A percentile compares a stretch with the other conserved stretches of the same genome.
phyloP scores from a whole-genome alignment of 2,329 filamentous ascomycete genomes.

The Fusarium siculi region DNA sequence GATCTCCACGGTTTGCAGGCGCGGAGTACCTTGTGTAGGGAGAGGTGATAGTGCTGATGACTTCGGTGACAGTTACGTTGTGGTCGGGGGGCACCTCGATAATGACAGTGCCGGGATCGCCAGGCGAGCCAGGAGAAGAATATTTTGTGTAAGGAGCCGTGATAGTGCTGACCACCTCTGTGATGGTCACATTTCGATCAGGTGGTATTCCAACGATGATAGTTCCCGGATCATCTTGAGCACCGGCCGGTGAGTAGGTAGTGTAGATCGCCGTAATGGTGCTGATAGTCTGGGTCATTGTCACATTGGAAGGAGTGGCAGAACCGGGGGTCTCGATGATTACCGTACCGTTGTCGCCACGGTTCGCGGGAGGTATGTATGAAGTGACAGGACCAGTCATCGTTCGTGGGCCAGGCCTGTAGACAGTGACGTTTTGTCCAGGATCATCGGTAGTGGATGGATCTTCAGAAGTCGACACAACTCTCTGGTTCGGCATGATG shows the following conservation, averaged over 20 bases:
- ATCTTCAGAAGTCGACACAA: not conserved
- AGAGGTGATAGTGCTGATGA: slow-evolving; percentile 9
- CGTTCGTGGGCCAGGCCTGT: slow-evolving; percentile 13
- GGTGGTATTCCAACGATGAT: slow-evolving; percentile 16
- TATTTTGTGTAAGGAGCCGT: slow-evolving; percentile 18
- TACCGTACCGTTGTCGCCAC: slow-evolving; percentile 21
- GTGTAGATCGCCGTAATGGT: slow-evolving; percentile 28
- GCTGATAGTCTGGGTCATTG: slow-evolving; percentile 19
- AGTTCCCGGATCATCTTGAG: slow-evolving; percentile 23
- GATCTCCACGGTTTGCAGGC: slow-evolving; percentile 6
- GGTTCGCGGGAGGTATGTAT: slow-evolving; percentile 10
- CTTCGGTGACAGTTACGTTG: slow-evolving; percentile 23
- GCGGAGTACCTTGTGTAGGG: slow-evolving; percentile 16
- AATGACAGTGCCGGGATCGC: slow-evolving; percentile 22
- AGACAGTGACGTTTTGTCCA: slow-evolving; percentile 22
- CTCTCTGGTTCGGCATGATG: slow-evolving; percentile 13
- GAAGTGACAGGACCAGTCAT: slow-evolving; percentile 28
- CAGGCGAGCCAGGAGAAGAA: slow-evolving; percentile 5
- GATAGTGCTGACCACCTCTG: slow-evolving; percentile 2
- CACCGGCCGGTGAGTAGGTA: slow-evolving; percentile 16
- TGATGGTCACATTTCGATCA: slow-evolving; percentile 29
- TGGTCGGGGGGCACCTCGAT: slow-evolving; percentile 14
- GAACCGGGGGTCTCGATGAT: slow-evolving; percentile 28
- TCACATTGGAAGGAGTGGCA: slow-evolving; percentile 11
- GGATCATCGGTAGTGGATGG: not conserved